A percentile compares a stretch with the other conserved stretches of the same genome.
Conservation (phyloP, 257 asterid species). For the Penstemon eatonii region DNA sequence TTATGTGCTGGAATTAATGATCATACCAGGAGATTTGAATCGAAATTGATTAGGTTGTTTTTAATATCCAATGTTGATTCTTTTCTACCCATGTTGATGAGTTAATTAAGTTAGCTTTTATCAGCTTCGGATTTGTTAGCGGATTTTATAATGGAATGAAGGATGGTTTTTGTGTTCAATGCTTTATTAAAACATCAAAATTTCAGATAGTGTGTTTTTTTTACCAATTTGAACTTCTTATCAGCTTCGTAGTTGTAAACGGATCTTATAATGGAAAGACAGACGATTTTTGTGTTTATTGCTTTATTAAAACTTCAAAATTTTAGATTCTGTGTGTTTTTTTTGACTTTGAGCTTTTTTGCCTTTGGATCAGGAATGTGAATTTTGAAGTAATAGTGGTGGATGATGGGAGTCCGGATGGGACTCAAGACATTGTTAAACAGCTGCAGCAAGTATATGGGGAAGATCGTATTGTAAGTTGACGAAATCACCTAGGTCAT, state of each 20-base stretch:
- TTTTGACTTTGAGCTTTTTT: constrained; percentile 7
- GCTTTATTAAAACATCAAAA: background rate
- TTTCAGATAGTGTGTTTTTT: background rate
- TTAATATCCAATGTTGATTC: too few relatives aligned
- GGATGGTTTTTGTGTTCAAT: background rate
- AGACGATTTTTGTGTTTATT: background rate
- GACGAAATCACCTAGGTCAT: constrained; percentile 13
- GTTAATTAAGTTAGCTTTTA: background rate
- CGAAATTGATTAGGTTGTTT: background rate
- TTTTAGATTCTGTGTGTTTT: background rate
- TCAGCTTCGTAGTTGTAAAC: background rate
- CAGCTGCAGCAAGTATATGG: constrained; percentile 88
- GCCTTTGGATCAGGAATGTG: constrained; percentile 56
- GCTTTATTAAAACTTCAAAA: background rate
- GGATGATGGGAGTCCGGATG: constrained; percentile 99
- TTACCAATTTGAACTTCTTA: background rate
- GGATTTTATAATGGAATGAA: background rate
- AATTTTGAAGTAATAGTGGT: constrained; percentile 90
- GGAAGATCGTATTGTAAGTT: constrained; percentile 79
- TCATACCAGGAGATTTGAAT: constrained; percentile 1
- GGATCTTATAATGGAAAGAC: background rate
- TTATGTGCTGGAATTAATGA: background rate
- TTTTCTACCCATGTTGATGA: background rate
- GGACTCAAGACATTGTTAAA: constrained; percentile 91
- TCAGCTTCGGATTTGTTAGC: background rate